phyloP scores from a whole-genome alignment of 352 stramenopile species.

The Phytophthora vignae region DNA sequence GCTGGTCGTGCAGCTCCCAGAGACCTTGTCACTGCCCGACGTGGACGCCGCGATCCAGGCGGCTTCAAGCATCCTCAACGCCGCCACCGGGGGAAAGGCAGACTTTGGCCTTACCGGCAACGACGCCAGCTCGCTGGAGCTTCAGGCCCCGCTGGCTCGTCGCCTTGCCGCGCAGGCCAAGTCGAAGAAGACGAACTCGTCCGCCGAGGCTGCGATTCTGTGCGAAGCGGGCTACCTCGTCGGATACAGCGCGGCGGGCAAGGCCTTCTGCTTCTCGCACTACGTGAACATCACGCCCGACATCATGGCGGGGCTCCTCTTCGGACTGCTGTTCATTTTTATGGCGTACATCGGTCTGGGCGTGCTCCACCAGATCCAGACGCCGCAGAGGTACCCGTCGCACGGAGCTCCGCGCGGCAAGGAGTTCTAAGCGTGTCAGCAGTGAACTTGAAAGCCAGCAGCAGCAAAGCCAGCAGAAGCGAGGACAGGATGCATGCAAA shows the following conservation, averaged over 20 bases:
- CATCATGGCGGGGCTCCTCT: conserved; percentile 76
- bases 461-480: conserved; percentile 3
- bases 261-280: conserved; percentile 88
- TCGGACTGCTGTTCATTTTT: conserved; percentile 86
- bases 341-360: conserved; percentile 76
- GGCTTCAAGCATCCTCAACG: conserved; percentile 43
- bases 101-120: conserved; percentile 80
- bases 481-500: conserved; percentile 16
- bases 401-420: conserved; percentile 82
- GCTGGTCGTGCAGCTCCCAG: conserved; percentile 65
- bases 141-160: conserved; percentile 34
- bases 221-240: conserved; percentile 75
- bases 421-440: conserved; percentile 65
- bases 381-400: conserved; percentile 70
- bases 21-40: conserved; percentile 37
- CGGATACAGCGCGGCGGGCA: conserved; percentile 57
- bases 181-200: conserved; percentile 27
- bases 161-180: conserved; percentile 46
- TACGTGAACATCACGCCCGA: conserved; percentile 86
- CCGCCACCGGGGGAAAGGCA: conserved; percentile 40
- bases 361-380: conserved; percentile 82
- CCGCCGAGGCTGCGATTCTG: conserved; percentile 41
- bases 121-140: conserved; percentile 36
- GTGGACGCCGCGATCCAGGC: conserved; percentile 58
- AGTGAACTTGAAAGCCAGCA: background rate